Conservation (phyloP, 2,329 filamentous ascomycete genomes). For the Pestalotiopsis fici region DNA sequence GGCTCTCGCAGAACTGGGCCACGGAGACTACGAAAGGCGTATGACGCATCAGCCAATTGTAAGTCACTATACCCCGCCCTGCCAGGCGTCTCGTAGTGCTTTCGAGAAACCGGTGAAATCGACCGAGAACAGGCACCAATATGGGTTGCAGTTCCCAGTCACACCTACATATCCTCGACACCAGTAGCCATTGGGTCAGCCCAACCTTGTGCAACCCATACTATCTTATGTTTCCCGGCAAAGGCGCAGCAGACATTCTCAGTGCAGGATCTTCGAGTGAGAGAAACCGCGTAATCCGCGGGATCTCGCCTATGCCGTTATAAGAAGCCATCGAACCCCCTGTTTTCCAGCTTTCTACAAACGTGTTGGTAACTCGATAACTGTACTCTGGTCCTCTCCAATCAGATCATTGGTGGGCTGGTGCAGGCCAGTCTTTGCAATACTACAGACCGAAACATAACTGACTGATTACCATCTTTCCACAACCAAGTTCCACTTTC, state of each 20-base stretch:
- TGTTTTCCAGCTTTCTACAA: neutral
- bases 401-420: neutral
- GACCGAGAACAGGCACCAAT: neutral
- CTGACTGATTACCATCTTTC: neutral
- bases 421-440: neutral
- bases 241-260: neutral
- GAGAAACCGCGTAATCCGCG: neutral
- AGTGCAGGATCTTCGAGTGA: neutral
- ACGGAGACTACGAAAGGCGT: neutral
- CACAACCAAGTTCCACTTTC: neutral
- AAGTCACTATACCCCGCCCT: neutral
- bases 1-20: neutral
- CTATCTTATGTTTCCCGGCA: neutral
- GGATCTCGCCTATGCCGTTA: neutral
- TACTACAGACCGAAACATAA: neutral
- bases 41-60: conserved; percentile 5
- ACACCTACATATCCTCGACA: neutral
- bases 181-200: neutral
- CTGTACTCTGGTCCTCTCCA: neutral
- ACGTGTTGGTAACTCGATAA: neutral
- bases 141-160: conserved; percentile 4
- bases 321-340: conserved; percentile 6
- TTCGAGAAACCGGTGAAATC: neutral
- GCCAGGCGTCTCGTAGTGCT: neutral
- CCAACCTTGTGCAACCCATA: neutral